Percentiles rank a stretch among this genome's conserved stretches.
Conservation (phyloP, 164 flowering plant genomes). For the Piper betle region DNA sequence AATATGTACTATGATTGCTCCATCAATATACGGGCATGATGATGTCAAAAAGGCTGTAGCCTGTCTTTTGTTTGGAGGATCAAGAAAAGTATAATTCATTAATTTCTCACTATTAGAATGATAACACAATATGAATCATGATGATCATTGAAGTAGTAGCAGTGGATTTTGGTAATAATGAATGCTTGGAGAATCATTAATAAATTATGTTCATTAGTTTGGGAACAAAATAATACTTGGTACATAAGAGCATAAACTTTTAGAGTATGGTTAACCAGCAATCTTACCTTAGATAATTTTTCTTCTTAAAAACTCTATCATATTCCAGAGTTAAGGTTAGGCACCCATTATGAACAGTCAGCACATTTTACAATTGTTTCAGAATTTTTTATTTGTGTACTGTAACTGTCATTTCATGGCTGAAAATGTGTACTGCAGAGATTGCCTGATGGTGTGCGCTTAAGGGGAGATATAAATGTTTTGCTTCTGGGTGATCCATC, state of each 20-base stretch:
- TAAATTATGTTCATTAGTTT: background rate
- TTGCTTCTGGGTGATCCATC: conserved; percentile 96
- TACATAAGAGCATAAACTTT: background rate
- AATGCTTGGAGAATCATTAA: no score
- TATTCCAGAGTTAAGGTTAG: no score
- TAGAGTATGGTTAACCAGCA: background rate
- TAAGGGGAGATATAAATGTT: conserved; percentile 98
- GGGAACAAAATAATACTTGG: background rate
- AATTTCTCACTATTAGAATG: background rate
- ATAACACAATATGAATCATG: no score
- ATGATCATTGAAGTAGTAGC: no score
- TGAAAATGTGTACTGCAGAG: conserved; percentile 20
- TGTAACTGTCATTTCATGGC: background rate
- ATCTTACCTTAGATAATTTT: background rate
- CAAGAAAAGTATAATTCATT: conserved; percentile 59
- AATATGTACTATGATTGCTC: conserved; percentile 88
- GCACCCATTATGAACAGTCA: background rate
- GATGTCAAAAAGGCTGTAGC: conserved; percentile 96
- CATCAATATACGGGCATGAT: conserved; percentile 90
- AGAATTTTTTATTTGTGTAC: background rate
- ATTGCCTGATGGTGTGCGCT: conserved; percentile 90
- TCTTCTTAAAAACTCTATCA: background rate
- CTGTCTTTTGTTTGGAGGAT: conserved; percentile 95
- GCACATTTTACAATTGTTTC: background rate
- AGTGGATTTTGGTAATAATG: no score